phyloP scores from a whole-genome alignment of 352 stramenopile species.

The Globisporangium viniferum region DNA sequence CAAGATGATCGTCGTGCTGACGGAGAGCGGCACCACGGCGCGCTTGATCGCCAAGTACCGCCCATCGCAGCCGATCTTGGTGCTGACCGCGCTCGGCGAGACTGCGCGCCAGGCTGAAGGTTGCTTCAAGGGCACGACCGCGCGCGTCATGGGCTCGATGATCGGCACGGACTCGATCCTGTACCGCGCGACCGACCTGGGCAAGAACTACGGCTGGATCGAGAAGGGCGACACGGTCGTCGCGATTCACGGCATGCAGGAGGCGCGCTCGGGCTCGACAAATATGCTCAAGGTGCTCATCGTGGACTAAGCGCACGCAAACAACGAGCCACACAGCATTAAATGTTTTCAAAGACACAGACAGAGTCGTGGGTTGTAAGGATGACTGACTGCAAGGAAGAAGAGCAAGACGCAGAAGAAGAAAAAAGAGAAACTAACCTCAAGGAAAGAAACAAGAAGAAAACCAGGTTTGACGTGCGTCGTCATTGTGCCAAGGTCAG shows the following conservation, averaged over 20 bases:
- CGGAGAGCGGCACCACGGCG: slow-evolving; percentile 92
- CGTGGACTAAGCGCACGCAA: slow-evolving; percentile 59
- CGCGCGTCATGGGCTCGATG: slow-evolving; percentile 79
- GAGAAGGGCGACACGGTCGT: slow-evolving; percentile 87
- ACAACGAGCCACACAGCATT: neutral
- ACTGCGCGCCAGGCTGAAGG: slow-evolving; percentile 67
- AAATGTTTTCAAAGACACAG: neutral
- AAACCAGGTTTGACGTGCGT: neutral
- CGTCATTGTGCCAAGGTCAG: neutral
- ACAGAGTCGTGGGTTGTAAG: neutral
- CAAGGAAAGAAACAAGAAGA: neutral
- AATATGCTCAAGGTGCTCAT: slow-evolving; percentile 93
- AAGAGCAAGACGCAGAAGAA: neutral
- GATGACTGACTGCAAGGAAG: neutral
- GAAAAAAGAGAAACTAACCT: neutral
- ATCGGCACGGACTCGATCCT: slow-evolving; percentile 91
- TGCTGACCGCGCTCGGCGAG: slow-evolving; percentile 64
- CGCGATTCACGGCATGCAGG: slow-evolving; percentile 87
- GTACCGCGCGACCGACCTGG: slow-evolving; percentile 83
- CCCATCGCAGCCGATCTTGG: slow-evolving; percentile 77
- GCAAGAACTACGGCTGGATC: slow-evolving; percentile 87
- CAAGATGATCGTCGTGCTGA: slow-evolving; percentile 97
- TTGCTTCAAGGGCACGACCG: slow-evolving; percentile 61
- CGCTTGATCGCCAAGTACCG: slow-evolving; percentile 95
- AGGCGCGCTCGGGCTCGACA: slow-evolving; percentile 84